Base-by-base conservation (phyloP, 768 basidiomycete species). In the Suillus lakei region DNA sequence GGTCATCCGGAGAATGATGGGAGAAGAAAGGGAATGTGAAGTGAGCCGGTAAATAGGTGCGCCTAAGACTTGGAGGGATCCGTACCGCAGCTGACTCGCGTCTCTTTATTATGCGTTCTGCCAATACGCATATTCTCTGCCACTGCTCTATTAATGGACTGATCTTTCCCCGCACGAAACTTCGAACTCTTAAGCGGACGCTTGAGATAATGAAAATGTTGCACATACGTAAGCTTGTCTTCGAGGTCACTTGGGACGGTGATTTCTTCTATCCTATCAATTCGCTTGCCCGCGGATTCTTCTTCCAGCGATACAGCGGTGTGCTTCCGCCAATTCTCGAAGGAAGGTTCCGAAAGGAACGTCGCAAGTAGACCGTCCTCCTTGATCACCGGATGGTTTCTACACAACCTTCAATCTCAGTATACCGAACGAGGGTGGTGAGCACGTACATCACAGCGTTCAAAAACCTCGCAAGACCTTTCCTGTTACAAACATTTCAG, bases 1-100 rank as follows among this genome's bases (percentile, higher is more conserved):
- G 30, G 21, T 21, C 71, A 36, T 70, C 71, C 73, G 66, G 76
- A 44, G 73, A 68, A 60, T 13, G 41, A 72, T 77, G 71, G 68
- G 82, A 80, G 76, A 83, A 81, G 71, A 78, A 75, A 75, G 84
- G 82, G 72, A 91, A 87, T 63, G 82, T 76, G 79, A 90, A 83
- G 81, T 92, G 87, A 92, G 91, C 83, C 80, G 84, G 85, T 74
- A 88, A 80, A 80, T 84, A 86, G 77, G 83, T 77, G 77, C 84
- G 86, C 82, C 83, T 84, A 78, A 86, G 82, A 81, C 84, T 83
- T 81, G 87, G 82, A 76, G 73, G 74, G 78, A 77, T 79, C 82
- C 93, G 87, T 91, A 92, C 93, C 84, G 92, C 91, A 82, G 92
- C 91, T 79, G 94, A 91, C 84, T 96, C 92, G 73, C 93, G 88